A percentile compares a stretch with the other conserved stretches of the same genome.
phyloP scores from a whole-genome alignment of 2,329 filamentous ascomycete species.

The Colletotrichum tabaci region DNA sequence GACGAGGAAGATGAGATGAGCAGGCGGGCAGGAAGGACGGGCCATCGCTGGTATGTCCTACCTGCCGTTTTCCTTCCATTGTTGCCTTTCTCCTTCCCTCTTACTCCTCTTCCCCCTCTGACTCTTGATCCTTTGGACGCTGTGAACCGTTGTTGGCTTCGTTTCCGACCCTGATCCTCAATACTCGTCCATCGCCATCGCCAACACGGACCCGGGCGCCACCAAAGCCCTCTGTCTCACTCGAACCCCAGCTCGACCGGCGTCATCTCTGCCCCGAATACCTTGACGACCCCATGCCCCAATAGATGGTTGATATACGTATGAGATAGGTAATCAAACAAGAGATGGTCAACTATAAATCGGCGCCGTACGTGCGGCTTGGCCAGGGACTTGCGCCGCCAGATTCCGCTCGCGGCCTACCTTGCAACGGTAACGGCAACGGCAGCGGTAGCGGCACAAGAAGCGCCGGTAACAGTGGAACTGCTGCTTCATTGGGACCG shows the following conservation, averaged over 20 bases:
- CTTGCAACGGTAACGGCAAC: constrained; percentile 10
- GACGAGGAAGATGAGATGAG: background rate
- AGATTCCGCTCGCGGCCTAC: constrained; percentile 25
- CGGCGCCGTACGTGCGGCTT: constrained; percentile 28
- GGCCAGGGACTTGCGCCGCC: constrained; percentile 29
- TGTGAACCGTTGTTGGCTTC: no score
- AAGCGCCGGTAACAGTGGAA: constrained; percentile 13
- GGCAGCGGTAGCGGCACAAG: constrained; percentile 10
- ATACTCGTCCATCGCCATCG: background rate
- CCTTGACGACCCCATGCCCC: background rate
- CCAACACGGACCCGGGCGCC: no score
- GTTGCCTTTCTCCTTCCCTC: no score
- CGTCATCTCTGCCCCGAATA: no score
- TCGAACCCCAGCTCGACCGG: background rate
- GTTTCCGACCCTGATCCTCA: no score
- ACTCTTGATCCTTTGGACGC: no score
- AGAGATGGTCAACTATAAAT: constrained; percentile 15
- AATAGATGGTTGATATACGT: background rate
- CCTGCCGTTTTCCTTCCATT: no score
- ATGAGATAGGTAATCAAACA: background rate
- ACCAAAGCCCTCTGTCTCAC: background rate
- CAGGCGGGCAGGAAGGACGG: background rate
- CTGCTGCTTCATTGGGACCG: constrained; percentile 16
- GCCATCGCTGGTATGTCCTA: no score
- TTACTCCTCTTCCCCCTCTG: background rate